Conservation (phyloP, 495 filamentous ascomycete species). For the Elasticomyces elasticus region DNA sequence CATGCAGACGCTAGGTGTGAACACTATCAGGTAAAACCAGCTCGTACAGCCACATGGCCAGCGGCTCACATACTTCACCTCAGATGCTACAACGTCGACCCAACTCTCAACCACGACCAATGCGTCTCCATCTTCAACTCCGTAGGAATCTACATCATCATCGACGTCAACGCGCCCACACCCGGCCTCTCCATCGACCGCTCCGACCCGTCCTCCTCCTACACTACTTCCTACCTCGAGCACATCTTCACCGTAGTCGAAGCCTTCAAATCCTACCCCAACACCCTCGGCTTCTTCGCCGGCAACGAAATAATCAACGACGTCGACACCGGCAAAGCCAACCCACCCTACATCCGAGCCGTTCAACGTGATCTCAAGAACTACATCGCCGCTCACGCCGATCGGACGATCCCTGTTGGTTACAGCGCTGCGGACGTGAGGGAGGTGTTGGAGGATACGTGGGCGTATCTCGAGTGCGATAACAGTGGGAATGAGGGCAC, state of each 20-base stretch:
- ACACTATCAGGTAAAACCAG: constrained; percentile 88
- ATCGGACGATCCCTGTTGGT: constrained; percentile 67
- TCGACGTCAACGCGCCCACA: constrained; percentile 91
- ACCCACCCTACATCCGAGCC: constrained; percentile 60
- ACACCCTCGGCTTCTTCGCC: constrained; percentile 82
- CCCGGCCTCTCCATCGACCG: constrained; percentile 65
- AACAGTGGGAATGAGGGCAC: constrained; percentile 38
- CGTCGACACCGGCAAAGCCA: constrained; percentile 40
- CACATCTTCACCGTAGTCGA: constrained; percentile 86
- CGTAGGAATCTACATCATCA: constrained; percentile 40
- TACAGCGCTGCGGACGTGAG: constrained; percentile 95
- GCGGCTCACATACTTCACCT: too few relatives aligned
- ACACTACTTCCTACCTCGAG: constrained; percentile 64
- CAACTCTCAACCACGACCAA: constrained; percentile 71
- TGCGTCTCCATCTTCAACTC: constrained; percentile 89
- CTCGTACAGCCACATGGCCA: too few relatives aligned
- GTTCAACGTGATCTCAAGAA: constrained; percentile 78
- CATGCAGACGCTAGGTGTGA: constrained; percentile 74
- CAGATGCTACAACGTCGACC: constrained; percentile 89
- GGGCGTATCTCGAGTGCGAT: constrained; percentile 71
- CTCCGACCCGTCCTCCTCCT: constrained; percentile 54
- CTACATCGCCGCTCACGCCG: constrained; percentile 64
- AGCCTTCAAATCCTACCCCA: constrained; percentile 87
- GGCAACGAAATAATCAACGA: constrained; percentile 92
- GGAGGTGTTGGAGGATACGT: constrained; percentile 64